Evolutionary conservation across 257 asterid species (phyloP).

Genomic region (Plantago ovata): DNA sequence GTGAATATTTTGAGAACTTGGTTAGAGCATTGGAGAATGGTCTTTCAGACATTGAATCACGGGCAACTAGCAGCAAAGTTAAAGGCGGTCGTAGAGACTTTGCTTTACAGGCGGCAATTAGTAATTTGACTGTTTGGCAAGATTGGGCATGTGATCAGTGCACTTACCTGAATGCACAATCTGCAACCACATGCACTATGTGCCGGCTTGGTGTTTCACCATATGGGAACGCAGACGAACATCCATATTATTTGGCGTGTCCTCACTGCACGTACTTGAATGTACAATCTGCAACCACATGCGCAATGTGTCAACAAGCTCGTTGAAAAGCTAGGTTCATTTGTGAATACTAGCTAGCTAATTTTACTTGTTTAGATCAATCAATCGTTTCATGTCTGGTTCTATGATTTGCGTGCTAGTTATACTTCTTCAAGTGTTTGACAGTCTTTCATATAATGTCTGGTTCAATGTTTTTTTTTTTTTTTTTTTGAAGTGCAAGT

Average conservation of each 20-base stretch:
- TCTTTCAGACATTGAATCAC: slow-evolving; percentile 83
- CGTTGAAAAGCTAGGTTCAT: slow-evolving; percentile 14
- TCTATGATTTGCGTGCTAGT: too few species aligned
- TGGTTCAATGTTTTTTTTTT: too few species aligned
- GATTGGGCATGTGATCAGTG: slow-evolving; percentile 6
- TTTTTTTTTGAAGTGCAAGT: too few species aligned
- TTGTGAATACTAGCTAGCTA: too few species aligned
- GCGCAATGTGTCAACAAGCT: slow-evolving; percentile 46
- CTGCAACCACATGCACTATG: slow-evolving; percentile 21
- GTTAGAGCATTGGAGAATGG: slow-evolving; percentile 89
- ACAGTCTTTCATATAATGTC: too few species aligned
- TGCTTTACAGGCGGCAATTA: too few species aligned
- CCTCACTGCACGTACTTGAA: background rate
- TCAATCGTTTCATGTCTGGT: too few species aligned
- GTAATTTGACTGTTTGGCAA: too few species aligned
- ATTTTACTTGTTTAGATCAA: too few species aligned
- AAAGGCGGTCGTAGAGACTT: slow-evolving; percentile 27
- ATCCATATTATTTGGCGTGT: slow-evolving; percentile 20
- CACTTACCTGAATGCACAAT: too few species aligned
- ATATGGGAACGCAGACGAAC: slow-evolving; percentile 16
- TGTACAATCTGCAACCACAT: slow-evolving; percentile 31
- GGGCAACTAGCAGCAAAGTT: slow-evolving; percentile 39
- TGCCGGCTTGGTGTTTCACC: too few species aligned
- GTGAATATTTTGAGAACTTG: slow-evolving; percentile 84
- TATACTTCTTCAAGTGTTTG: too few species aligned